Percentiles rank a stretch among this genome's conserved stretches.
Evolutionary conservation across 139 green algal species (phyloP).

Genomic region (Spirogloea muscicola): DNA sequence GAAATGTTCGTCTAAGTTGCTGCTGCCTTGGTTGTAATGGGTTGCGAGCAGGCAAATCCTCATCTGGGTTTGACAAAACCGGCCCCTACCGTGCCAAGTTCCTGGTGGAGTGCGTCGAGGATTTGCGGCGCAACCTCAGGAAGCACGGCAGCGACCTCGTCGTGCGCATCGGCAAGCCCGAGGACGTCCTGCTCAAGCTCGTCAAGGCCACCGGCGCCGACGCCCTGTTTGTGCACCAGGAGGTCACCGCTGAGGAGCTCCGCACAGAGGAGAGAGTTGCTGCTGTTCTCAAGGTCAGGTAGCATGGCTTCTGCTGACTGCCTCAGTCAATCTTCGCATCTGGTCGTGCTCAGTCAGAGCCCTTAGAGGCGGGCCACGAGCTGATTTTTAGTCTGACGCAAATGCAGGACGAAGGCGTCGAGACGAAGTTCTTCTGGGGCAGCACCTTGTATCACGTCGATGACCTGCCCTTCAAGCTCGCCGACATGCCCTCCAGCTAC

Average conservation of each 20-base stretch:
- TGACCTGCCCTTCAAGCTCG: conserved; percentile 68
- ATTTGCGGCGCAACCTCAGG: conserved; percentile 55
- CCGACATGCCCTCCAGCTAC: conserved; percentile 54
- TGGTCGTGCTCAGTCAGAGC: too few relatives aligned
- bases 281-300: conserved; percentile 47
- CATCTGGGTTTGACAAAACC: conserved; percentile 57
- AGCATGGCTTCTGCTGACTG: too few relatives aligned
- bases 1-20: too few relatives aligned
- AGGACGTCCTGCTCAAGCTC: conserved; percentile 48
- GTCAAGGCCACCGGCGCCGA: conserved; percentile 48
- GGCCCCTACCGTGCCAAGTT: conserved; percentile 61
- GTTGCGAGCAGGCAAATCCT: conserved; percentile 46
- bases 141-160: conserved; percentile 58
- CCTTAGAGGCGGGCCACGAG: too few relatives aligned
- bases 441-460: conserved; percentile 65
- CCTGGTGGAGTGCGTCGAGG: conserved; percentile 53
- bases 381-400: too few relatives aligned
- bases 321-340: too few relatives aligned
- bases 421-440: conserved; percentile 57
- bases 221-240: conserved; percentile 64
- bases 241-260: conserved; percentile 69
- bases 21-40: too few relatives aligned
- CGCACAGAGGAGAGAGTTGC: conserved; percentile 56
- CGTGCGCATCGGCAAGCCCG: conserved; percentile 57
- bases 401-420: conserved; percentile 48